Base-by-base conservation (phyloP, 2,329 filamentous ascomycete species). In the Arthrobotrys entomopaga region DNA sequence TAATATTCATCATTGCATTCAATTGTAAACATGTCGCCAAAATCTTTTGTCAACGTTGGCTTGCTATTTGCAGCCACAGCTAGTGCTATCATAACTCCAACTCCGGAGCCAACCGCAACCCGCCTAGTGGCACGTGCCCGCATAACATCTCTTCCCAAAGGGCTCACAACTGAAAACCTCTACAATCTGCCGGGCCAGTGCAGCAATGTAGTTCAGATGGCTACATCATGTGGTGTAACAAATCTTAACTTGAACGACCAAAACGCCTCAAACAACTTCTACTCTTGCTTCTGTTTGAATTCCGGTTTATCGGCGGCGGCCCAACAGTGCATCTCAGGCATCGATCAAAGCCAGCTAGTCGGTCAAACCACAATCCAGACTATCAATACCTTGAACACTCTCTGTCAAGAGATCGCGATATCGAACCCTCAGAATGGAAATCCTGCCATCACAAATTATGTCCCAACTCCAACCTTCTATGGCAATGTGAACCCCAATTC, bases 281-380 rank as follows among this genome's bases (percentile, higher is more conserved):
- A 56, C 49, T 24, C 19, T 22, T 65, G 60, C 24, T 65, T 54
- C 50, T 65, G 60, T n/a, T 49, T 56, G n/a, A 65, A 65, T 19
- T 26, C 48, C 4, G 48, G 22, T n/a, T 13, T 65, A 10, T 11
- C 20, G 1, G 10, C 13, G 19, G 48, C 60, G 4, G 40, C 49
- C 2, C 60, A 65, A 22, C 19, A 29, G 10, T 65, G 60, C 10
- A 20, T 65, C 20, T 19, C 34, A 4, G 29, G 11, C 6, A 10
- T 65, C 40, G 60, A 65, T 38, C 20, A n/a, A 19, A 48, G 11
- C 20, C 60, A 65, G 20, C 2, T 65, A 2, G n/a, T 65, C 19
- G 60, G 49, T 8, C 60, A 48, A 34, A 65, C 49, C 38, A 65
- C 60, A 19, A 11, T 56, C 16, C 50, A 43, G 26, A 65, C 60